Conservation (phyloP, 2,329 filamentous ascomycete genomes). For the Emydomyces testavorans region DNA sequence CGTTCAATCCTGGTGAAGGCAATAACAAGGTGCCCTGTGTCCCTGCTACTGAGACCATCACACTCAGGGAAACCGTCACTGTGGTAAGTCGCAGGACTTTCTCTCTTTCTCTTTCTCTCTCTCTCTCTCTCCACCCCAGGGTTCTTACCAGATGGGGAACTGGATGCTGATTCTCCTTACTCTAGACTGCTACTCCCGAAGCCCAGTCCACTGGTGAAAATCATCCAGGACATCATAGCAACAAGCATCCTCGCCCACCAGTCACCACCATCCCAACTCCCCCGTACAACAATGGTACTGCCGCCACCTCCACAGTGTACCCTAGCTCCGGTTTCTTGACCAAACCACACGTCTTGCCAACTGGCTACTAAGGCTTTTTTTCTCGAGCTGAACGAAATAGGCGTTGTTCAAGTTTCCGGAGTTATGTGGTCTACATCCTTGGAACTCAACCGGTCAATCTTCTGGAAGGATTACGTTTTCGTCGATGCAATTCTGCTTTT, state of each 20-base stretch:
- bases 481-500: background rate
- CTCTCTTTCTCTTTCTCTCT: no score
- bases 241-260: no score
- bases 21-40: slow-evolving; percentile 1
- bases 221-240: background rate
- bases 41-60: slow-evolving; percentile 27
- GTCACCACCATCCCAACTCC: background rate
- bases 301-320: background rate
- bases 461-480: background rate
- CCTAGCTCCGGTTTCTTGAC: slow-evolving; percentile 8
- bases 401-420: background rate
- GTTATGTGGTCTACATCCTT: background rate
- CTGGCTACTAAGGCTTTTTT: background rate
- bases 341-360: background rate
- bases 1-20: background rate
- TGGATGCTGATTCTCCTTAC: background rate
- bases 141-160: no score
- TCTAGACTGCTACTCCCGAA: background rate
- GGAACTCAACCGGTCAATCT: background rate
- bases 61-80: slow-evolving; percentile 28
- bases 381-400: background rate
- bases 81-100: slow-evolving; percentile 20
- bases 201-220: slow-evolving; percentile 1
- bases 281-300: slow-evolving; percentile 2
- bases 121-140: no score